Percentiles rank a stretch among this genome's conserved stretches.
phyloP scores from a whole-genome alignment of 2,329 filamentous ascomycete genomes.

The Fusarium incarnatum region DNA sequence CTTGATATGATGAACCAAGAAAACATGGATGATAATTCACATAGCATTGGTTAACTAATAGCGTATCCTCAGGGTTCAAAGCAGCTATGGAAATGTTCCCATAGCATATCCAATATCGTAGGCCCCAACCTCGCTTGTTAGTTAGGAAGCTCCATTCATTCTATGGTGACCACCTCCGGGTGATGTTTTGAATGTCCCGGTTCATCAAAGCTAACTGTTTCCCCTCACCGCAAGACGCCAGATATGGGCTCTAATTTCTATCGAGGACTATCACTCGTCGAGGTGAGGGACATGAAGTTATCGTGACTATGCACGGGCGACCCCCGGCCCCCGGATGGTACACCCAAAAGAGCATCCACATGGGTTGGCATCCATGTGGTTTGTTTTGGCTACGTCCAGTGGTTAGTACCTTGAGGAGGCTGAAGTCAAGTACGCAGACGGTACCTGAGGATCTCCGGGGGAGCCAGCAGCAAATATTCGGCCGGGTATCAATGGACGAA shows the following conservation, averaged over 20 bases:
- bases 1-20: slow-evolving; percentile 12
- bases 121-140: neutral
- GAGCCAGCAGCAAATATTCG: slow-evolving; percentile 33
- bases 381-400: slow-evolving; percentile 11
- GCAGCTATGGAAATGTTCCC: slow-evolving; percentile 6
- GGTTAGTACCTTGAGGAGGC: slow-evolving; percentile 3
- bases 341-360: slow-evolving; percentile 11
- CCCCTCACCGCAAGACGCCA: slow-evolving; percentile 39
- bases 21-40: slow-evolving; percentile 17
- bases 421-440: slow-evolving; percentile 25
- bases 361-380: slow-evolving; percentile 21
- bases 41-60: slow-evolving; percentile 16
- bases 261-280: slow-evolving; percentile 30
- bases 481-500: slow-evolving; percentile 28
- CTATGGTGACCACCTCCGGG: slow-evolving; percentile 16
- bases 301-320: slow-evolving; percentile 46
- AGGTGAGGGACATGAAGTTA: slow-evolving; percentile 38
- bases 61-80: slow-evolving; percentile 3
- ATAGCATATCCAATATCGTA: neutral
- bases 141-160: slow-evolving; percentile 16
- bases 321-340: slow-evolving; percentile 40
- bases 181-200: slow-evolving; percentile 25
- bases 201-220: slow-evolving; percentile 24
- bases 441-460: slow-evolving; percentile 36
- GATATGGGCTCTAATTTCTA: slow-evolving; percentile 29